Base-by-base conservation (phyloP, 2,329 filamentous ascomycete species). In the Diaporthe citri region DNA sequence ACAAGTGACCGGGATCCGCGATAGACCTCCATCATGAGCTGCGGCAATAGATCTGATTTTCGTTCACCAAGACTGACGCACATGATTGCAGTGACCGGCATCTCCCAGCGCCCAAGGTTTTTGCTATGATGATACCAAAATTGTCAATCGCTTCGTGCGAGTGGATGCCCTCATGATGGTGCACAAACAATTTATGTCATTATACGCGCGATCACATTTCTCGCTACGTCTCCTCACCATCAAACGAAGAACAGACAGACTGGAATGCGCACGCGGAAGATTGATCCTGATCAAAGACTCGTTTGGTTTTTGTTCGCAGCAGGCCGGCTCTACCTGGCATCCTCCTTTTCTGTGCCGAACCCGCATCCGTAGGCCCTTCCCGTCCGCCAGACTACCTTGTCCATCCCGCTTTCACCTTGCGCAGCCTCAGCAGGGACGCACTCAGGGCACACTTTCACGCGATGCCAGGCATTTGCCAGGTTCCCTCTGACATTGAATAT, bases 401-500 rank as follows among this genome's bases (percentile, higher is more conserved):
- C 77, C n/a, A 39, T 56, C 52, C 20, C 67, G 31, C 43, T 60
- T 7, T 75, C 77, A 20, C 46, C 34, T 22, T 56, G 46, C 17
- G 31, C 25, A 7, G 76, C 60, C 10, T 71, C 62, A 3, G 62
- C 67, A 17, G 72, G 64, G 9, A 76, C 77, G 36, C 82, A 84
- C n/a, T 77, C 75, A 2, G 82, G 81, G 73, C 84, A 85, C 9
- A 85, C 78, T 25, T 77, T 82, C 4, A 93, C 85, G 3, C 90
- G 87, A 80, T 93, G 91, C 91, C 91, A 93, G 1, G 90, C 91
- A n/a, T 90, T 92, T 2, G 90, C 90, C 72, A 93, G 84, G 80
- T 93, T 93, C 0, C 91, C 92, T 2, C 91, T 85, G 48, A 91
- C 84, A 76, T 93, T 93, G 82, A 90, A 93, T 41, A 90, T 92